These are phyloP conservation scores for Nakazawaea laoshanensis DNA, from an alignment of 805 yeast species.

Conservation along the genomic window DNA sequence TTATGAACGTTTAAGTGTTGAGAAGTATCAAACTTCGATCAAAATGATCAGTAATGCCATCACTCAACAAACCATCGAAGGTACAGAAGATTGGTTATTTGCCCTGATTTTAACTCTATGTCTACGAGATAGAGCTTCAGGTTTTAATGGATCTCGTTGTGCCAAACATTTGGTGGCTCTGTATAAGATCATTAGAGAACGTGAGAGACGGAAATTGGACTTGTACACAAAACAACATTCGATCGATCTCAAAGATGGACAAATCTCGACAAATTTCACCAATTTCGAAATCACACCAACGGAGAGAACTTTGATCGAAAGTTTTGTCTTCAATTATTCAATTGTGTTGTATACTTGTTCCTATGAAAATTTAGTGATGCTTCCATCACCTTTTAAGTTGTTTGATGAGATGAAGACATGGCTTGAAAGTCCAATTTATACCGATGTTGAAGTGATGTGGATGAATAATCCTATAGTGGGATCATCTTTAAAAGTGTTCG, in stretches of 20 bases:
- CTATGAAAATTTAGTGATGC: constrained; percentile 16
- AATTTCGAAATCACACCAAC: constrained; percentile 11
- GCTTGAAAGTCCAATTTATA: constrained; percentile 17
- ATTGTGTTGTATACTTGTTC: constrained; percentile 28
- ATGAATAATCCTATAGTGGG: constrained; percentile 35
- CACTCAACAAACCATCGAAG: constrained; percentile 16
- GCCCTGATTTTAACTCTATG: constrained; percentile 31
- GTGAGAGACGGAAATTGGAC: constrained; percentile 14
- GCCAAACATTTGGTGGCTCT: constrained; percentile 27
- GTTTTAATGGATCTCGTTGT: constrained; percentile 18
- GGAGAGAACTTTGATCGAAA: constrained; percentile 33
- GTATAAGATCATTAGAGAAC: constrained; percentile 24
- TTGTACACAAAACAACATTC: constrained; percentile 1
- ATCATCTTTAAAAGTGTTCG: constrained; percentile 27
- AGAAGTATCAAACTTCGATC: constrained; percentile 18
- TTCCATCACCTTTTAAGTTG: constrained; percentile 34
- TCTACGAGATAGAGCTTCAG: constrained; percentile 26
- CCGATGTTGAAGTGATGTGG: constrained; percentile 21
- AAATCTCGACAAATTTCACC: neutral
- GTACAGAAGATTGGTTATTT: constrained; percentile 29
- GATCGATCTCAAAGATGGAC: neutral
- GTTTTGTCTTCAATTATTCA: constrained; percentile 34
- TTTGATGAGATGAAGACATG: constrained; percentile 25
- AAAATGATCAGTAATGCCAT: constrained; percentile 16
- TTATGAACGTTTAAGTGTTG: constrained; percentile 16